phyloP scores from a whole-genome alignment of 2,329 filamentous ascomycete genomes.

The Exserohilum rostratum region DNA sequence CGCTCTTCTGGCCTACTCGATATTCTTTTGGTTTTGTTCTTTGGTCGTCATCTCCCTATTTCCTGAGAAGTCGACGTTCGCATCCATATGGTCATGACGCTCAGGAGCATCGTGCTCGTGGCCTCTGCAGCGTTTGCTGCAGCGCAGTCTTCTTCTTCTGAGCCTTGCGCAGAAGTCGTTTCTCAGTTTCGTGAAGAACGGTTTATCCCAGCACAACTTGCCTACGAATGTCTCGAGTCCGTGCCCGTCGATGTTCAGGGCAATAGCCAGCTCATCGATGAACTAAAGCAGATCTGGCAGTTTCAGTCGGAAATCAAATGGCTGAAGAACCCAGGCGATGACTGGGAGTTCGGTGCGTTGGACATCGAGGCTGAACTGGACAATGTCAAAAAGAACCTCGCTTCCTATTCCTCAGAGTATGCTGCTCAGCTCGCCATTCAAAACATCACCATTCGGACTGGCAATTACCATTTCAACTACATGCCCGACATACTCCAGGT shows the following conservation, averaged over 20 bases:
- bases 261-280: slow-evolving; percentile 34
- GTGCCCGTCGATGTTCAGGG: slow-evolving; percentile 40
- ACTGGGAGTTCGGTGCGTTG: slow-evolving; percentile 41
- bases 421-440: slow-evolving; percentile 45
- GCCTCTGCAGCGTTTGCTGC: slow-evolving; percentile 19
- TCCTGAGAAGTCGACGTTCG: neutral
- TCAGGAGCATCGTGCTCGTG: slow-evolving; percentile 18
- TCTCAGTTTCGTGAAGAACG: slow-evolving; percentile 4
- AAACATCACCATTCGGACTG: slow-evolving; percentile 29
- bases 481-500: slow-evolving; percentile 35
- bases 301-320: slow-evolving; percentile 48
- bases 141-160: slow-evolving; percentile 18
- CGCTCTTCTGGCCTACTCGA: neutral
- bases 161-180: slow-evolving; percentile 30
- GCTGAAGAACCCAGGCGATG: slow-evolving; percentile 41
- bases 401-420: slow-evolving; percentile 43
- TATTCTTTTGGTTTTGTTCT: neutral
- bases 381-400: slow-evolving; percentile 37
- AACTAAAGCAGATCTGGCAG: slow-evolving; percentile 39
- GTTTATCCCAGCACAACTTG: too few relatives aligned
- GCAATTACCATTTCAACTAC: slow-evolving; percentile 39
- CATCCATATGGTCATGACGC: slow-evolving; percentile 8
- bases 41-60: neutral
- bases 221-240: slow-evolving; percentile 38
- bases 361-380: slow-evolving; percentile 46